Evolutionary conservation across 1,139 yeast genomes (phyloP).

Genomic region (Lodderomyces beijingensis): DNA sequence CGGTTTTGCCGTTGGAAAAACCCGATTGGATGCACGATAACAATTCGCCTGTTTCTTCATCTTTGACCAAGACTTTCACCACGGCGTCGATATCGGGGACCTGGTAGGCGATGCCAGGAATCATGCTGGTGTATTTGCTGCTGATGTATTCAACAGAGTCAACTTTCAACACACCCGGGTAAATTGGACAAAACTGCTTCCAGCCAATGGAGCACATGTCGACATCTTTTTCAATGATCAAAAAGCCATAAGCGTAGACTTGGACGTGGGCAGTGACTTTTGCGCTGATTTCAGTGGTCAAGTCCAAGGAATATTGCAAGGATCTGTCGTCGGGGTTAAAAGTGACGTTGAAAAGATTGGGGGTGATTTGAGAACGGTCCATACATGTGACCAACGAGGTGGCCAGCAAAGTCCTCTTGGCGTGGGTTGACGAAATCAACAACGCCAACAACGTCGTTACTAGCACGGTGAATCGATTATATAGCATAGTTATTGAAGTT

Average conservation of each 20-base stretch:
- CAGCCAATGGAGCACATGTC: constrained; percentile 60
- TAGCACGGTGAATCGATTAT: neutral
- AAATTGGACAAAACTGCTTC: constrained; percentile 79
- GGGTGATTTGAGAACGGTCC: constrained; percentile 61
- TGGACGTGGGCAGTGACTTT: constrained; percentile 56
- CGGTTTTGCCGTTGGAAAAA: constrained; percentile 71
- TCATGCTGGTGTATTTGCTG: constrained; percentile 37
- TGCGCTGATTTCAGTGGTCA: constrained; percentile 57
- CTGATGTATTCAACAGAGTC: constrained; percentile 60
- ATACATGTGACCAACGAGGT: constrained; percentile 72
- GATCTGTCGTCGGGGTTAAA: constrained; percentile 65
- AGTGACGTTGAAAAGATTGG: constrained; percentile 60
- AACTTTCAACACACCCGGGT: constrained; percentile 65
- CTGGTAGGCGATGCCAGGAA: constrained; percentile 68
- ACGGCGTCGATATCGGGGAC: constrained; percentile 81
- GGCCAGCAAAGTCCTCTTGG: constrained; percentile 47
- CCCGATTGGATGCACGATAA: constrained; percentile 68
- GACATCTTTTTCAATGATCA: constrained; percentile 48
- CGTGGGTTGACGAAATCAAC: constrained; percentile 12
- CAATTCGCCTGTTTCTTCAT: constrained; percentile 31
- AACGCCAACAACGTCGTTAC: constrained; percentile 4
- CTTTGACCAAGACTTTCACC: constrained; percentile 48
- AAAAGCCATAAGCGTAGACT: constrained; percentile 74
- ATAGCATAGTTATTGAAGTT: constrained; percentile 1
- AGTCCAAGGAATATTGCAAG: constrained; percentile 55